Percentiles rank a stretch among this genome's conserved stretches.
Evolutionary conservation across 2,329 filamentous ascomycete species (phyloP).

Genomic region (Talaromyces sp.): DNA sequence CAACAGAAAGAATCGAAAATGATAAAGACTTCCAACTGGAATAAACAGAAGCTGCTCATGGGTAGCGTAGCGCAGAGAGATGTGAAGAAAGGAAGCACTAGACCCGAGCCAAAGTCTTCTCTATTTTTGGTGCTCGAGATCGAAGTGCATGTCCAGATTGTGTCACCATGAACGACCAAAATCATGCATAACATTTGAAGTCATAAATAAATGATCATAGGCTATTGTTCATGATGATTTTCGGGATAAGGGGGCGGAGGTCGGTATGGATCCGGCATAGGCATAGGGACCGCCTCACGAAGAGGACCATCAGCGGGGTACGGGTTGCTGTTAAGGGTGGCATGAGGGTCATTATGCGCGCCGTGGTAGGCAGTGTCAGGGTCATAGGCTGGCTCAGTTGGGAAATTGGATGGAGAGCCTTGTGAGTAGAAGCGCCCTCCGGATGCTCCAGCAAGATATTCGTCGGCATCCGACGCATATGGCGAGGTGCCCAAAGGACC

Average conservation of each 20-base stretch:
- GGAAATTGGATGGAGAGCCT: slow-evolving; percentile 16
- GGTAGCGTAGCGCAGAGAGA: slow-evolving; percentile 26
- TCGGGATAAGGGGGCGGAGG: slow-evolving; percentile 30
- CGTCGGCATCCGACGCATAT: slow-evolving; percentile 22
- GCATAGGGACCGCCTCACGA: slow-evolving; percentile 34
- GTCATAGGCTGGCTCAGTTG: not conserved
- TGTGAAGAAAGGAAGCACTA: slow-evolving; percentile 2
- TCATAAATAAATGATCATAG: slow-evolving; percentile 5
- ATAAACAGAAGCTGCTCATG: slow-evolving; percentile 18
- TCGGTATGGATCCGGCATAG: slow-evolving; percentile 34
- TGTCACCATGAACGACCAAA: not conserved
- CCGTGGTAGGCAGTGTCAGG: slow-evolving; percentile 13
- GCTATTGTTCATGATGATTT: slow-evolving; percentile 20
- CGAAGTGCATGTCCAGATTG: not conserved
- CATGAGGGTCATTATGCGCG: slow-evolving; percentile 9
- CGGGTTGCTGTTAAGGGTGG: slow-evolving; percentile 6
- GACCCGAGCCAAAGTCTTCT: not conserved
- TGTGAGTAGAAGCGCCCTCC: slow-evolving; percentile 15
- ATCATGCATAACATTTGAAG: not conserved
- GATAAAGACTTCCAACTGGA: slow-evolving; percentile 3
- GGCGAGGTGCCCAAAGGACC: slow-evolving; percentile 23
- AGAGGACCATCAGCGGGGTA: slow-evolving; percentile 29
- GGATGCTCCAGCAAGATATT: slow-evolving; percentile 18
- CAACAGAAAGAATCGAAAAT: slow-evolving; percentile 5
- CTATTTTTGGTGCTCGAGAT: not conserved